These are phyloP conservation scores for Hondaea fermentalgiana DNA, from an alignment of 108 stramenopile species.

Conservation along the genomic window DNA sequence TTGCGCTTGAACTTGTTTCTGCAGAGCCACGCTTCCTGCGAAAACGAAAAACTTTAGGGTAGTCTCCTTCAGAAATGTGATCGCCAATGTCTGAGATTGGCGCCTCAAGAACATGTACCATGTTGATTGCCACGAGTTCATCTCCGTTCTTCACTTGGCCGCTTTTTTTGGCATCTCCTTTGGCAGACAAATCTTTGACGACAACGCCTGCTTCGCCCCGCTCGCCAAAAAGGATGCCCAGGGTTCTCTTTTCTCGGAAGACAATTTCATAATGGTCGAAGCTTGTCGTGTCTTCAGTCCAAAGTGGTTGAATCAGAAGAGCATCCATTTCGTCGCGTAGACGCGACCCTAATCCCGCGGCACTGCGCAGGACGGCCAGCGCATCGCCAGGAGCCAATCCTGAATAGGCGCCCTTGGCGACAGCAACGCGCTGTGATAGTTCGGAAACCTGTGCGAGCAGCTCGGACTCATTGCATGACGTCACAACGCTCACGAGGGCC, in stretches of 20 bases:
- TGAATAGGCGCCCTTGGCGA: not conserved
- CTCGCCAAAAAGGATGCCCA: not conserved
- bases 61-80: not conserved
- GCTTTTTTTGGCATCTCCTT: not conserved
- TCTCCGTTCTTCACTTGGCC: not conserved
- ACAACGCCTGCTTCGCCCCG: not conserved
- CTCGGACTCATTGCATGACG: not conserved
- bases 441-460: not conserved
- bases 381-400: not conserved
- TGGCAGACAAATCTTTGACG: not conserved
- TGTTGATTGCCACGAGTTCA: not conserved
- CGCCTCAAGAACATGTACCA: not conserved
- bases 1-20: not conserved
- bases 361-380: not conserved
- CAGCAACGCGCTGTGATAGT: not conserved
- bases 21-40: not conserved
- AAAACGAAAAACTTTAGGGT: not conserved
- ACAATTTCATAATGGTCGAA: not conserved
- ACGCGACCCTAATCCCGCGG: not conserved
- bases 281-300: not conserved
- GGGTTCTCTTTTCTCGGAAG: not conserved
- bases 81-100: not conserved
- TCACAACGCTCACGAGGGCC: not conserved
- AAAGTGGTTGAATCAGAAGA: not conserved
- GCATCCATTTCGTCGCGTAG: not conserved